Evolutionary conservation across 495 filamentous ascomycete species (phyloP).

Genomic region (Podospora pseudoanserina): DNA sequence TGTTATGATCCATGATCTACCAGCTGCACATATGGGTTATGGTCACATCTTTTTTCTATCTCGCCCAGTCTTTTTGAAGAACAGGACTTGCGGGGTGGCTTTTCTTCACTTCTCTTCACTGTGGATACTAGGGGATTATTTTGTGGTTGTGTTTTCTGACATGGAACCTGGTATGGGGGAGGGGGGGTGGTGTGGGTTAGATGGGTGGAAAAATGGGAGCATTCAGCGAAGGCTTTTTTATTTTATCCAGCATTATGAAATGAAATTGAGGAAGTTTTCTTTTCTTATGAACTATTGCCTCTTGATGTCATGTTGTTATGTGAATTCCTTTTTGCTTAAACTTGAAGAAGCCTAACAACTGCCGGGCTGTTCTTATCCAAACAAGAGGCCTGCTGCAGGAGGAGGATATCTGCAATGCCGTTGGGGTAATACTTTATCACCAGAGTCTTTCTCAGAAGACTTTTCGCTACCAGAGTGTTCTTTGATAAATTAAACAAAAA

Average conservation of each 20-base stretch:
- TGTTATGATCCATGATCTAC: conserved; percentile 6
- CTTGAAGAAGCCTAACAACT: no score
- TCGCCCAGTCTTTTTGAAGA: neutral
- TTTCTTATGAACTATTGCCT: neutral
- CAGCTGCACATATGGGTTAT: conserved; percentile 15
- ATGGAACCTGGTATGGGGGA: conserved; percentile 1
- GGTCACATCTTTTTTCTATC: conserved; percentile 10
- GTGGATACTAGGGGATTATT: conserved; percentile 16
- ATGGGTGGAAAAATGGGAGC: neutral
- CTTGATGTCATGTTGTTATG: neutral
- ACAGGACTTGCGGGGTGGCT: neutral
- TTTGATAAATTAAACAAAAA: no score
- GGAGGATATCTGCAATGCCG: no score
- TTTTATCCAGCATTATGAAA: neutral
- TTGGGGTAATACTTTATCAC: no score
- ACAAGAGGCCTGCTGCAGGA: no score
- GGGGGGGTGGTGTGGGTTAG: neutral
- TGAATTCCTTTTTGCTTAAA: no score
- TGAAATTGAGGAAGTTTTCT: conserved; percentile 5
- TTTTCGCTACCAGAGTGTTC: no score
- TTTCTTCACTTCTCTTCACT: conserved; percentile 8
- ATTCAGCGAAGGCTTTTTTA: neutral
- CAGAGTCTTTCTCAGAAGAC: no score
- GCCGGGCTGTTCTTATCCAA: no score
- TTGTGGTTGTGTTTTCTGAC: neutral